Percentiles rank a stretch among this genome's conserved stretches.
Conservation (phyloP, 495 filamentous ascomycete genomes). For the Apodospora peruviana region DNA sequence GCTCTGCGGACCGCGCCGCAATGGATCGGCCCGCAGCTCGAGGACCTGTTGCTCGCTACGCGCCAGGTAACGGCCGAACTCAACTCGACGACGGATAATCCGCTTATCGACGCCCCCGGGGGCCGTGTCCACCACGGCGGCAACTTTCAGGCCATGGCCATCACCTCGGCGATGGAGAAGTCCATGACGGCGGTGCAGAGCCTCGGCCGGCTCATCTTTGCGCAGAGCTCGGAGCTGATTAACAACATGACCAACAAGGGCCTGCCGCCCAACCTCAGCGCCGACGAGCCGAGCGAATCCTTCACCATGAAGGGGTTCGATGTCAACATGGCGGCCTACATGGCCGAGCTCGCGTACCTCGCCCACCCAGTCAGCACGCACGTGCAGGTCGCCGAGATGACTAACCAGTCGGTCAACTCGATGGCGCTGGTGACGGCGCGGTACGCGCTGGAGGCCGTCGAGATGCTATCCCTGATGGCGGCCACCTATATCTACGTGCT, state of each 20-base stretch:
- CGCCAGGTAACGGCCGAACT: constrained; percentile 52
- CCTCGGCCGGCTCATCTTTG: constrained; percentile 54
- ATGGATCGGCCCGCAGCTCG: constrained; percentile 60
- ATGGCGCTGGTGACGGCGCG: constrained; percentile 54
- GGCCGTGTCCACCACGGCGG: constrained; percentile 47
- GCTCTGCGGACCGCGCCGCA: constrained; percentile 55
- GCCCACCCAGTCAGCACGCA: constrained; percentile 54
- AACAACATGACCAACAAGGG: constrained; percentile 53
- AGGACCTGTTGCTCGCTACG: constrained; percentile 51
- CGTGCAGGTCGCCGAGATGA: constrained; percentile 55
- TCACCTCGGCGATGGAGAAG: constrained; percentile 63
- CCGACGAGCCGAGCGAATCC: constrained; percentile 51
- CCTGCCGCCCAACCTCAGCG: constrained; percentile 53
- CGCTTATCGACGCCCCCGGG: constrained; percentile 41
- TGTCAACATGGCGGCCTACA: constrained; percentile 58
- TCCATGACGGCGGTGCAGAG: constrained; percentile 47
- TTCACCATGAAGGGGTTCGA: constrained; percentile 59
- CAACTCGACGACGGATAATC: constrained; percentile 63
- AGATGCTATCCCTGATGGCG: constrained; percentile 48
- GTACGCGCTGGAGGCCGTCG: constrained; percentile 49
- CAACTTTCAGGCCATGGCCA: constrained; percentile 57
- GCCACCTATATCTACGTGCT: constrained; percentile 45
- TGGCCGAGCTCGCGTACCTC: constrained; percentile 52
- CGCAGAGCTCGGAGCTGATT: constrained; percentile 54
- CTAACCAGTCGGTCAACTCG: constrained; percentile 57